These are phyloP conservation scores for Spizellomyces punctatus DNA, from an alignment of 192 early-diverging fungal genomes.

Conservation along the genomic window DNA sequence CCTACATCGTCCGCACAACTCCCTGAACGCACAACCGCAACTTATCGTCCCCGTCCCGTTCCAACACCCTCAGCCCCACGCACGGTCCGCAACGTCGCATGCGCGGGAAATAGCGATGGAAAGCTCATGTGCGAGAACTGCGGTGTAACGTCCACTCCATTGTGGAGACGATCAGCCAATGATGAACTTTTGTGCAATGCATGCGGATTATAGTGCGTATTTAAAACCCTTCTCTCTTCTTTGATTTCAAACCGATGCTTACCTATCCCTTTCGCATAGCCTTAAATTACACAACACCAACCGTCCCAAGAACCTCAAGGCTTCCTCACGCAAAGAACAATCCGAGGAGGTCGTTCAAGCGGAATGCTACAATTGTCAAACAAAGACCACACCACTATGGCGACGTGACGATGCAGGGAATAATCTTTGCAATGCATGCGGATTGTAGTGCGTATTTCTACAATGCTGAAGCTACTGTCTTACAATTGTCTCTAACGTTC, in stretches of 20 bases:
- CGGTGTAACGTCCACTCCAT: slow-evolving; percentile 34
- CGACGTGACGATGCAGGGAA: slow-evolving; percentile 83
- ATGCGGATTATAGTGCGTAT: slow-evolving; percentile 30
- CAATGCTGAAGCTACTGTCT: neutral
- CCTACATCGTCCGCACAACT: slow-evolving; percentile 4
- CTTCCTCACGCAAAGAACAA: slow-evolving; percentile 13
- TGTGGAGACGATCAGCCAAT: slow-evolving; percentile 32
- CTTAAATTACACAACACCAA: slow-evolving; percentile 40
- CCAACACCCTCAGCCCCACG: neutral
- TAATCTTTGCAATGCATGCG: slow-evolving; percentile 93
- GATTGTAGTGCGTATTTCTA: slow-evolving; percentile 60
- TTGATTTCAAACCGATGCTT: no score
- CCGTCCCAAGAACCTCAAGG: slow-evolving; percentile 38
- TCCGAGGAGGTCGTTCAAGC: slow-evolving; percentile 18
- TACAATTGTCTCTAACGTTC: no score
- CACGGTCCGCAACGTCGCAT: neutral
- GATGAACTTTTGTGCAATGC: slow-evolving; percentile 38
- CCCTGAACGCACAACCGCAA: neutral
- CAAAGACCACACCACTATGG: slow-evolving; percentile 81
- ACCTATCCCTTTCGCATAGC: no score
- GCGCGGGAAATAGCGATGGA: slow-evolving; percentile 15
- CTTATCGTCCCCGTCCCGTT: neutral
- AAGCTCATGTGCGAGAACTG: slow-evolving; percentile 39
- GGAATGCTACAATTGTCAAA: slow-evolving; percentile 79
- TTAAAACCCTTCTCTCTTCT: no score